These are phyloP conservation scores for Haematococcus sp. DNA, from an alignment of 139 green algal species.

Conservation along the genomic window DNA sequence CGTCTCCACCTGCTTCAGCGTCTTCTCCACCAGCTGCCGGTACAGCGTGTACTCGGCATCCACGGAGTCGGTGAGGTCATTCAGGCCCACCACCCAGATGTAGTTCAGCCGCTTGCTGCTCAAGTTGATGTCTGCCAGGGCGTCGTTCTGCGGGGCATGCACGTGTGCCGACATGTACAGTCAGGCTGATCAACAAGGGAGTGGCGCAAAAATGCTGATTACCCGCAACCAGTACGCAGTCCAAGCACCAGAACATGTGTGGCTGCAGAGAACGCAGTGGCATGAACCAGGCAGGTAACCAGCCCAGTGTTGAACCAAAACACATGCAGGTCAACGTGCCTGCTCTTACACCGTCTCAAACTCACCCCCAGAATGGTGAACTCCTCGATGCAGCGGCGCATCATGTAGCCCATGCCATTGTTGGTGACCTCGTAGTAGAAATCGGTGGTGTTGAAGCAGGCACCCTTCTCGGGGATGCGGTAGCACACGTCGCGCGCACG, in stretches of 20 bases:
- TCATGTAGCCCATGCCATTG: slow-evolving; percentile 31
- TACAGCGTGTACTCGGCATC: background rate
- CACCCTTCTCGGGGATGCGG: background rate
- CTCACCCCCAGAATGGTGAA: background rate
- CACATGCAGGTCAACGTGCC: background rate
- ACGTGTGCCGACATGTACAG: too few relatives aligned
- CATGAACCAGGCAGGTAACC: too few relatives aligned
- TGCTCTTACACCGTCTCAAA: background rate
- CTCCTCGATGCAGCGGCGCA: slow-evolving; percentile 16
- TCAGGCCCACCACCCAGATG: slow-evolving; percentile 18
- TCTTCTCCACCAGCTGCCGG: background rate
- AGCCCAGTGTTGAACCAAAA: too few relatives aligned
- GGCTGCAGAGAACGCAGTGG: too few relatives aligned
- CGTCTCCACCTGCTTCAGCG: slow-evolving; percentile 6
- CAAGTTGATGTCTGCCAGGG: slow-evolving; percentile 14
- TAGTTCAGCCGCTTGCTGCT: slow-evolving; percentile 13
- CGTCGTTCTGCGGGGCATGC: slow-evolving; percentile 1
- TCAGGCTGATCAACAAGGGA: background rate
- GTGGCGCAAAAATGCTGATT: too few relatives aligned
- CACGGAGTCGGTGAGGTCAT: slow-evolving; percentile 23
- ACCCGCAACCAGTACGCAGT: too few relatives aligned
- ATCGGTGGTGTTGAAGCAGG: background rate
- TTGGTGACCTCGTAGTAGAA: slow-evolving; percentile 22
- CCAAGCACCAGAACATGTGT: too few relatives aligned
- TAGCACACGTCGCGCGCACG: background rate